Conservation (phyloP, 108 stramenopile genomes). For the Cyclotella kingstonii region DNA sequence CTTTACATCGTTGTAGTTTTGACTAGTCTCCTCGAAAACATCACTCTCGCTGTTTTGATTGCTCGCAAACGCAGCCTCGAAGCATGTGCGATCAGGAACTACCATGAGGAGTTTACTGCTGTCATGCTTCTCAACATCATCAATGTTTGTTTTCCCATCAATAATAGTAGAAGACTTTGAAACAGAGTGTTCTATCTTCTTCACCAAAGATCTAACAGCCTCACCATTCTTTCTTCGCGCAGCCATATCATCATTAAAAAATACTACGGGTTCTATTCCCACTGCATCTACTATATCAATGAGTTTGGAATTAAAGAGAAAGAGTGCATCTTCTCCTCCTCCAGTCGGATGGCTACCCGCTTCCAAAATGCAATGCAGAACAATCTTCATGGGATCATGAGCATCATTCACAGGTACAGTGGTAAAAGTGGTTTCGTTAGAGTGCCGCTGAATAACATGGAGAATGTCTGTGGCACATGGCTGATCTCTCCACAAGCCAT, state of each 20-base stretch:
- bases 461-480: constrained; percentile 45
- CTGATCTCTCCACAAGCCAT: constrained; percentile 50
- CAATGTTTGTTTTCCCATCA: no score
- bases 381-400: constrained; percentile 12
- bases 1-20: no score
- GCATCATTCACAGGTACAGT: background rate
- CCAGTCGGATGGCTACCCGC: constrained; percentile 38
- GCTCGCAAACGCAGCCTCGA: constrained; percentile 19
- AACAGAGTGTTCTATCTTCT: constrained; percentile 6
- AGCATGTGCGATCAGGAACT: constrained; percentile 22
- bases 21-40: background rate
- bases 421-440: background rate
- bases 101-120: constrained; percentile 13
- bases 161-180: no score
- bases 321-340: constrained; percentile 39
- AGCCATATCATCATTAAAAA: constrained; percentile 37
- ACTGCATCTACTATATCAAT: constrained; percentile 23
- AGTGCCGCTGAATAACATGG: background rate
- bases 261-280: constrained; percentile 59
- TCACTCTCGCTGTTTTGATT: background rate
- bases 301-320: constrained; percentile 30
- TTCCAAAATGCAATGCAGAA: constrained; percentile 51
- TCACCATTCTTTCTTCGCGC: constrained; percentile 17
- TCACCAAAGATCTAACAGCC: constrained; percentile 3
- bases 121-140: background rate